Evolutionary conservation across 352 stramenopile species (phyloP).

Genomic region (Elongisporangium anandrum): DNA sequence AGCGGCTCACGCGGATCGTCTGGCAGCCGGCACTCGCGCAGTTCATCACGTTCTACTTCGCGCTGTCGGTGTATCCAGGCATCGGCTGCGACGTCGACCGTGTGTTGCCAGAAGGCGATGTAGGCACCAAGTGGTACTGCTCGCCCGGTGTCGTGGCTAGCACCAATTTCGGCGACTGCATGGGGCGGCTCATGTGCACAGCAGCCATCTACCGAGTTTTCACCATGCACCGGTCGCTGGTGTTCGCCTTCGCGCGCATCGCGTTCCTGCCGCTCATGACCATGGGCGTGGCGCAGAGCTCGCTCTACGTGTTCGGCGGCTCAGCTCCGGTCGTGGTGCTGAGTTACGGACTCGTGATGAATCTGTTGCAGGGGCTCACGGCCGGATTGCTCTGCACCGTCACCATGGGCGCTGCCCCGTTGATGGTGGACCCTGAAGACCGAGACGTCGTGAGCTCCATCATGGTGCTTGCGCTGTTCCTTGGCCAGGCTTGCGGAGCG

Average conservation of each 20-base stretch:
- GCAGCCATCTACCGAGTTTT: neutral
- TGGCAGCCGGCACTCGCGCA: neutral
- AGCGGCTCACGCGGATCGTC: neutral
- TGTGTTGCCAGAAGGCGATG: neutral
- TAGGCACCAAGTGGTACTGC: neutral
- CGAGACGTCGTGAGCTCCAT: constrained; percentile 32
- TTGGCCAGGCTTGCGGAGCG: constrained; percentile 25
- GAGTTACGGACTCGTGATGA: neutral
- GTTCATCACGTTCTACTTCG: neutral
- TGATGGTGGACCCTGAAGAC: constrained; percentile 16
- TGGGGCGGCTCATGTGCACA: neutral
- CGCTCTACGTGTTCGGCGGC: neutral
- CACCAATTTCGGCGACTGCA: neutral
- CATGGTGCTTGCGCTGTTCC: constrained; percentile 36
- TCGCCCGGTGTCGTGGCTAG: neutral
- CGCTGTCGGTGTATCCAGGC: neutral
- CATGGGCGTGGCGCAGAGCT: constrained; percentile 6
- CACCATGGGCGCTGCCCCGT: neutral
- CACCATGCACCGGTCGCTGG: neutral
- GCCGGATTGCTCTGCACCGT: neutral
- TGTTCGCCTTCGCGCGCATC: neutral
- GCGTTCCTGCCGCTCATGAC: constrained; percentile 15
- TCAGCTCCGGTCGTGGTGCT: neutral
- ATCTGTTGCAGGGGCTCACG: neutral
- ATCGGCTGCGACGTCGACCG: neutral